Base-by-base conservation (phyloP, 2,329 filamentous ascomycete species). In the Calonectria fujianensis region DNA sequence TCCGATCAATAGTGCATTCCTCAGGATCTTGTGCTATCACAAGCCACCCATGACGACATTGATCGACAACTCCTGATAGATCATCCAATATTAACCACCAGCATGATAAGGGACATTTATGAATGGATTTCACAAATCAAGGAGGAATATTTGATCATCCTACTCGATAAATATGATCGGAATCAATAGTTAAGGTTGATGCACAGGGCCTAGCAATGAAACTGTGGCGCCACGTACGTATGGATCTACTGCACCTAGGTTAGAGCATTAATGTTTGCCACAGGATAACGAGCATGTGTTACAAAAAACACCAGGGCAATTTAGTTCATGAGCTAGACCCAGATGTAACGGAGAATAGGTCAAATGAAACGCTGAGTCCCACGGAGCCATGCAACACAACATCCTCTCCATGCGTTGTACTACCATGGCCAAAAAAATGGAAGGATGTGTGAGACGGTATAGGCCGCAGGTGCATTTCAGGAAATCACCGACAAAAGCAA, bases 21-120 rank as follows among this genome's bases (percentile, higher is more conserved):
- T 41, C 7, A 14, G 24, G 14, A 41, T 41, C 35, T 31, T 41
- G 1, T 18, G 18, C 27, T 70, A 31, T 54, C 31, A 70, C 24
- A 72, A 39, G 35, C 54, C 77, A 63, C 78, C 73, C 74, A 80
- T 80, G 78, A 80, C 78, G 78, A 79, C 78, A 80, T 80, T 69
- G 57, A 73, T 50, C 63, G 37, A 27, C 70, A 20, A 20, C 24
- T 54, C 54, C 45, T 73, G 65, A 78, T 76, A 75, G 80, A 75
- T 79, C 78, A 80, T 78, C 74, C 59, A 35, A n/a, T 41, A 45
- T 20, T 24, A 32, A 11, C n/a, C 41, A 13, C 29, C 57, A 24
- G 67, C 48, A 37, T 54, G 50, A 61, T 31, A 50, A n/a, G 10
- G 20, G 41, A 31, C 31, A 57, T 45, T 14, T 27, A 14, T 20